Conservation (phyloP, 2,329 filamentous ascomycete species). For the Huntiella omanensis region DNA sequence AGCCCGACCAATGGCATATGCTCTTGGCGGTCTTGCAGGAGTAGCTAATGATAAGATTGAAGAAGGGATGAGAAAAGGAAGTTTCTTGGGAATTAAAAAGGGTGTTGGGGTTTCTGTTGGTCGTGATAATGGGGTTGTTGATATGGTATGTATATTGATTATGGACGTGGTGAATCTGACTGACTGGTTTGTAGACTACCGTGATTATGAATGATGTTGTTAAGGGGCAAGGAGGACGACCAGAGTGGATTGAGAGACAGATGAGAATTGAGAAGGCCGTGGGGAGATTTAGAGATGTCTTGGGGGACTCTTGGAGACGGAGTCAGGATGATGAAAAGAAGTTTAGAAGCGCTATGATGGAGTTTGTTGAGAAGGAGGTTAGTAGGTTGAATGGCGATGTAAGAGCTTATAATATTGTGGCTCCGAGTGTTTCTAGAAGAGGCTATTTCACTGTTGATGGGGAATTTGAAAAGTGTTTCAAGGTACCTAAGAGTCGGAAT, state of each 20-base stretch:
- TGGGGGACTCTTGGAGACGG: constrained; percentile 65
- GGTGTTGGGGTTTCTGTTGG: constrained; percentile 67
- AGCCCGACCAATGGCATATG: too few species aligned
- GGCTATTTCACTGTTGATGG: constrained; percentile 73
- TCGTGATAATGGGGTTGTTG: constrained; percentile 73
- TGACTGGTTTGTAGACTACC: constrained; percentile 38
- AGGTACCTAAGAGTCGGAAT: background rate
- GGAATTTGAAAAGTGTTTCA: constrained; percentile 60
- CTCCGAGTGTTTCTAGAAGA: constrained; percentile 79
- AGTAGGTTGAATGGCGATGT: constrained; percentile 61
- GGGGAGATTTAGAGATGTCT: constrained; percentile 49
- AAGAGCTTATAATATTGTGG: constrained; percentile 86
- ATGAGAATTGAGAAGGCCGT: constrained; percentile 62
- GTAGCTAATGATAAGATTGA: constrained; percentile 82
- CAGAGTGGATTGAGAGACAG: constrained; percentile 98
- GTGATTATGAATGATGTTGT: constrained; percentile 99
- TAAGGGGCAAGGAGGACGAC: constrained; percentile 83
- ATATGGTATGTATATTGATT: constrained; percentile 33
- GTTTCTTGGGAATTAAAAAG: constrained; percentile 68
- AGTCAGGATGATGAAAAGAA: constrained; percentile 57
- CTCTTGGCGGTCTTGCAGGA: constrained; percentile 43
- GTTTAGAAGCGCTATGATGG: constrained; percentile 48
- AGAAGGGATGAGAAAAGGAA: constrained; percentile 76
- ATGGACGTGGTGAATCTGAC: background rate
- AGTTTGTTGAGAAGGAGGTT: constrained; percentile 62